Evolutionary conservation across 441 rosid genomes (phyloP).

Genomic region (Metrosideros polymorpha): DNA sequence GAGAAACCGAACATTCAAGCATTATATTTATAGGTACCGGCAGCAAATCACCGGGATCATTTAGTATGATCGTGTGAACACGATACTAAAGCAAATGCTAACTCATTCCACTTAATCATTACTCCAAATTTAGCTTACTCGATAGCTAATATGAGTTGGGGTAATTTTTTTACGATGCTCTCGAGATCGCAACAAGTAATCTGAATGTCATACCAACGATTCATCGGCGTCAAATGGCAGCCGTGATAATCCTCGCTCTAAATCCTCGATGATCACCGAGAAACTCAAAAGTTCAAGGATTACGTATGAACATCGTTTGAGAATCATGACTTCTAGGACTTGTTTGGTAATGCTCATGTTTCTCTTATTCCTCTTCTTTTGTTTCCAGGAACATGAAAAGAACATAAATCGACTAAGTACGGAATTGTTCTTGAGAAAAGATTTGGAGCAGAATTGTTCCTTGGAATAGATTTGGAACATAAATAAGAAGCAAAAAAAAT

Average conservation of each 20-base stretch:
- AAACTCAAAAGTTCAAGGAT: not conserved
- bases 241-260: not conserved
- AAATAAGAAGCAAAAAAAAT: too few relatives aligned
- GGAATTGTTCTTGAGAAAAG: too few relatives aligned
- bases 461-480: too few relatives aligned
- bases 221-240: not conserved
- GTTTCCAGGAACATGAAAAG: too few relatives aligned
- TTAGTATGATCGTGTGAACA: not conserved
- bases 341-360: too few relatives aligned
- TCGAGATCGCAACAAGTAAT: not conserved
- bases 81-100: rapidly evolving
- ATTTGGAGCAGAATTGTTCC: too few relatives aligned
- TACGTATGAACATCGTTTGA: not conserved
- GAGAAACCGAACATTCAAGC: not conserved
- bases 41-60: not conserved
- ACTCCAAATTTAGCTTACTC: not conserved
- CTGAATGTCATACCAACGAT: not conserved
- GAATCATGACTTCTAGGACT: not conserved
- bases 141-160: not conserved
- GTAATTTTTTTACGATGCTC: not conserved
- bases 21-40: too few relatives aligned
- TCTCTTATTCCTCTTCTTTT: too few relatives aligned
- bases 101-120: not conserved
- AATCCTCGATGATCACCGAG: not conserved
- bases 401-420: too few relatives aligned